phyloP scores from a whole-genome alignment of 768 basidiomycete species.

The Pleurotus tuoliensis region DNA sequence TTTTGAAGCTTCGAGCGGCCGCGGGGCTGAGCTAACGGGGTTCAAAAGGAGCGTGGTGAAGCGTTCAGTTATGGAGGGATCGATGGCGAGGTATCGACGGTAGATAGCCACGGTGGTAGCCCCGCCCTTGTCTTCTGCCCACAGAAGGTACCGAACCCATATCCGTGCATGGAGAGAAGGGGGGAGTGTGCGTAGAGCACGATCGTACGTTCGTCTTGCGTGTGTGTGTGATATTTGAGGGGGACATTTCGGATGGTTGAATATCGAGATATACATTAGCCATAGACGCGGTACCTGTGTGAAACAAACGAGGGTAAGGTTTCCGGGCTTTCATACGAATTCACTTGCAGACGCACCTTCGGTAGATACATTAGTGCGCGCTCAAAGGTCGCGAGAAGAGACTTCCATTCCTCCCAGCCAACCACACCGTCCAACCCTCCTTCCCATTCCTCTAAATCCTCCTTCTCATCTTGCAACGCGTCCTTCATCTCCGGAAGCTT shows the following conservation, averaged over 20 bases:
- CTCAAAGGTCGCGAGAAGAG: conserved; percentile 84
- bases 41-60: conserved; percentile 72
- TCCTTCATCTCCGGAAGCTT: conserved; percentile 91
- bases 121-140: conserved; percentile 84
- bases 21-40: conserved; percentile 49
- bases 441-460: conserved; percentile 81
- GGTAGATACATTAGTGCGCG: conserved; percentile 94
- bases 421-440: conserved; percentile 81
- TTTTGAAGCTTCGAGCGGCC: conserved; percentile 93
- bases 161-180: conserved; percentile 89
- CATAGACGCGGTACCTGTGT: conserved; percentile 86
- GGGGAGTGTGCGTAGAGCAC: conserved; percentile 88
- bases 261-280: conserved; percentile 89
- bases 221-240: conserved; percentile 81
- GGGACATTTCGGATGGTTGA: conserved; percentile 88
- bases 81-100: conserved; percentile 82
- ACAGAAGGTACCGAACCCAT: conserved; percentile 90
- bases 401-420: conserved; percentile 97
- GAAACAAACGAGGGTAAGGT: neutral
- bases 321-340: neutral
- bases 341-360: conserved; percentile 50
- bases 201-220: conserved; percentile 90
- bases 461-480: conserved; percentile 79
- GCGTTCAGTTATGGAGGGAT: conserved; percentile 77
- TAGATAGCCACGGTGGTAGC: conserved; percentile 77